Base-by-base conservation (phyloP, 345 rosid genomes). In the Schrenkiella parvula region DNA sequence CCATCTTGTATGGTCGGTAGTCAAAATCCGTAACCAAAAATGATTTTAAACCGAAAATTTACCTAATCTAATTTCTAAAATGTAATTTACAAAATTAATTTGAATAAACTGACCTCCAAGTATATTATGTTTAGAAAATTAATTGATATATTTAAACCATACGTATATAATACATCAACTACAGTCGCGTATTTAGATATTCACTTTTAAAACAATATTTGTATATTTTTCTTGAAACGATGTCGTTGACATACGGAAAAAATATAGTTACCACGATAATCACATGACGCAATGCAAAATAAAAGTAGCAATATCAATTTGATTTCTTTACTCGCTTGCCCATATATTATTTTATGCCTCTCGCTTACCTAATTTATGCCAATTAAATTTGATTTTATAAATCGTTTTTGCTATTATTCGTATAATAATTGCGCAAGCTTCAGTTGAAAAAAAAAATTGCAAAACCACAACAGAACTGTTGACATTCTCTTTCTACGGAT, bases 221-320 rank as follows among this genome's bases (percentile, higher is more conserved):
- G 38, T 37, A 47, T 51, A 52, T 39, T 62, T 62, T 62, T 52
- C 7, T 51, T 19, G 29, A 21, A 23, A 41, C 38, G 47, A 17
- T 21, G 64, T 44, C 64, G 72, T 73, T 65, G 66, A 55, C 77
- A 54, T 34, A 51, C 7, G 22, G 21, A 25, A 46, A 25, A 46
- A 18, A 50, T 58, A 65, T 65, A 22, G 32, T 64, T 73, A 66
- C 44, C 43, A 66, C 67, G 61, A 74, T 21, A 58, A 37, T 44
- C 72, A 56, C 48, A 46, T 57, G 72, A 74, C 61, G 67, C 61
- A 74, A 66, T 74, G 28, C 41, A 58, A 22, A 35, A 46, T 55
- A 55, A 71, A 70, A 73, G 13, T 56, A 66, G n/a, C 26, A 73
- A 58, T 23, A 46, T 25, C 17, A 65, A 43, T 46, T 65, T 44